Percentiles rank a stretch among this genome's conserved stretches.
Evolutionary conservation across 345 rosid species (phyloP).

Genomic region (Ceriops zippeliana): DNA sequence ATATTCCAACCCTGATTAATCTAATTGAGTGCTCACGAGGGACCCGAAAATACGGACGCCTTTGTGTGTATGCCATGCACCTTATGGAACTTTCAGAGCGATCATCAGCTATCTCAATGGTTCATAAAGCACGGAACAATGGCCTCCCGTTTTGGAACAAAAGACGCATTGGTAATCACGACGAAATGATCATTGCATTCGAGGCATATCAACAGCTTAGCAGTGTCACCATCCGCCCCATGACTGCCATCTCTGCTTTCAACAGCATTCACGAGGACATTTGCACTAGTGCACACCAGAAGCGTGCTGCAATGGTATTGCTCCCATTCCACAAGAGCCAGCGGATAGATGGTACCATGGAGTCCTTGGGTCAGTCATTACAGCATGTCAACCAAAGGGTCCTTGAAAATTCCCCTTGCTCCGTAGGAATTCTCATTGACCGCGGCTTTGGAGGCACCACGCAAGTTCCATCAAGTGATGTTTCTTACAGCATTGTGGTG

Average conservation of each 20-base stretch:
- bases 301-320: conserved; percentile 51
- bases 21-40: conserved; percentile 70
- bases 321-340: conserved; percentile 73
- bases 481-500: conserved; percentile 41
- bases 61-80: conserved; percentile 60
- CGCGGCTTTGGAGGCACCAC: conserved; percentile 71
- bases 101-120: conserved; percentile 71
- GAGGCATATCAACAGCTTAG: conserved; percentile 70
- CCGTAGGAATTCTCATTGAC: conserved; percentile 68
- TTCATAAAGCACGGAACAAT: conserved; percentile 64
- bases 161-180: conserved; percentile 25
- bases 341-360: conserved; percentile 55
- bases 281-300: conserved; percentile 55
- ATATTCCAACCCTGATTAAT: conserved; percentile 63
- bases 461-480: conserved; percentile 56
- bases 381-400: conserved; percentile 45
- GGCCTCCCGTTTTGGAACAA: conserved; percentile 76
- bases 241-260: conserved; percentile 70
- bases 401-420: conserved; percentile 57
- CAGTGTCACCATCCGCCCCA: conserved; percentile 60
- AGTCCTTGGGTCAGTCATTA: conserved; percentile 49
- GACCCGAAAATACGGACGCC: conserved; percentile 41
- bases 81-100: conserved; percentile 78
- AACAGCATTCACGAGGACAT: conserved; percentile 57
- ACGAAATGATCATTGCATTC: conserved; percentile 53